A percentile compares a stretch with the other conserved stretches of the same genome.
phyloP scores from a whole-genome alignment of 2,329 filamentous ascomycete genomes.

The Cercospora berteroae region DNA sequence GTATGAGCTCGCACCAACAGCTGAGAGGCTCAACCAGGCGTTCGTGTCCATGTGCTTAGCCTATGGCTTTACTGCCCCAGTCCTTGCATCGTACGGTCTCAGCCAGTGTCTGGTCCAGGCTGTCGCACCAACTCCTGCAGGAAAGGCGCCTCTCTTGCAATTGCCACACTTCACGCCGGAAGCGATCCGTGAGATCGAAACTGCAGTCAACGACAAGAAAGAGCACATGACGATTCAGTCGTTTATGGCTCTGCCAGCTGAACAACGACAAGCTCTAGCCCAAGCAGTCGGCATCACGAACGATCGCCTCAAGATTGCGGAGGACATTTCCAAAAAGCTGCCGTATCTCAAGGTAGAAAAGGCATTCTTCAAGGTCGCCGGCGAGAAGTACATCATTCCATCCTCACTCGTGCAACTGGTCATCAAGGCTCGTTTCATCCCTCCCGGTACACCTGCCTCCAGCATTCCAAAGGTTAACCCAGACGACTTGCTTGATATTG shows the following conservation, averaged over 20 bases:
- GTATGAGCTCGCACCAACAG: constrained; percentile 83
- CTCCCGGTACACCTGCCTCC: constrained; percentile 67
- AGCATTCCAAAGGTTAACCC: constrained; percentile 73
- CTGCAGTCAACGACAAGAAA: constrained; percentile 53
- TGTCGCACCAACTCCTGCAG: constrained; percentile 68
- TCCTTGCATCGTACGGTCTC: constrained; percentile 76
- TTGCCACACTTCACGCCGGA: constrained; percentile 78
- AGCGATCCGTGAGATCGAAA: constrained; percentile 62
- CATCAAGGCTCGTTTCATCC: constrained; percentile 90
- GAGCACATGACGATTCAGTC: constrained; percentile 73
- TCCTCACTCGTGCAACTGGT: constrained; percentile 91
- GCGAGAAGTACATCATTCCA: constrained; percentile 88
- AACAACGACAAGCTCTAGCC: constrained; percentile 70
- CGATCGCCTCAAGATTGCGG: constrained; percentile 70
- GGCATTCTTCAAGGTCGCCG: constrained; percentile 97
- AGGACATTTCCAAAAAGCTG: constrained; percentile 77
- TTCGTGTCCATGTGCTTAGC: constrained; percentile 85
- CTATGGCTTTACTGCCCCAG: constrained; percentile 77
- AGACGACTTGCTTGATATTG: constrained; percentile 81
- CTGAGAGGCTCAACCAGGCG: constrained; percentile 78
- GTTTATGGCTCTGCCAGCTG: constrained; percentile 81
- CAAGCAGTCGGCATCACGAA: constrained; percentile 69
- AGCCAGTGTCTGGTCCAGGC: constrained; percentile 90
- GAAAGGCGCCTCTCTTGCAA: constrained; percentile 70
- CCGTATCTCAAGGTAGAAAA: constrained; percentile 82